Conservation (phyloP, 495 filamentous ascomycete species). For the Viridothelium virens region DNA sequence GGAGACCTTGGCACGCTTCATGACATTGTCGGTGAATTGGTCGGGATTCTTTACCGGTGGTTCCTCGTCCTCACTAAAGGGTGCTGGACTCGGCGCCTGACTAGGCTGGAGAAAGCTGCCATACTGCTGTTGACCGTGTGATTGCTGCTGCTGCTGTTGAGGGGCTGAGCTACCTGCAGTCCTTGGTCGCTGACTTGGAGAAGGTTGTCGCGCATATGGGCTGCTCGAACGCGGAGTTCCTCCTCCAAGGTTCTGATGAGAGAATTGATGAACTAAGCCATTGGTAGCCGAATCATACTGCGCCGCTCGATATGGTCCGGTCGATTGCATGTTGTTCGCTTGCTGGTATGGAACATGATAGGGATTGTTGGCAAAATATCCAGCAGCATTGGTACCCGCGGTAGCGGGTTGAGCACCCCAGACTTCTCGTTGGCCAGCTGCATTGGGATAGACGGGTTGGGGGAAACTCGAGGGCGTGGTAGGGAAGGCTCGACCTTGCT, state of each 20-base stretch:
- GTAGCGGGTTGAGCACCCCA: constrained; percentile 45
- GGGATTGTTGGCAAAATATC: constrained; percentile 58
- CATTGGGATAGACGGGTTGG: constrained; percentile 70
- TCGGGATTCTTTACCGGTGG: constrained; percentile 34
- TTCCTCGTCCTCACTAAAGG: constrained; percentile 34
- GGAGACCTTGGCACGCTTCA: constrained; percentile 39
- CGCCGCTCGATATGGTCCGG: constrained; percentile 30
- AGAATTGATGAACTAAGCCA: constrained; percentile 89
- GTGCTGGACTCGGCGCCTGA: constrained; percentile 26
- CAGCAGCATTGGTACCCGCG: constrained; percentile 45
- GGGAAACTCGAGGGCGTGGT: constrained; percentile 96
- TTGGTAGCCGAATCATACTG: constrained; percentile 42
- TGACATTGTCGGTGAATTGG: constrained; percentile 34
- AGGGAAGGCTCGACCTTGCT: constrained; percentile 66
- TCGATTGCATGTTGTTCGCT: constrained; percentile 43
- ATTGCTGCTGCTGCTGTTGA: not conserved
- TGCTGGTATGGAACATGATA: constrained; percentile 59
- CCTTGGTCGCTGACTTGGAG: constrained; percentile 65
- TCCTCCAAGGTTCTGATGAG: constrained; percentile 76
- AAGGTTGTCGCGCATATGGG: constrained; percentile 61
- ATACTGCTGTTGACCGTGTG: constrained; percentile 48
- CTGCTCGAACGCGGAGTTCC: constrained; percentile 56
- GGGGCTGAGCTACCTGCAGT: constrained; percentile 56
- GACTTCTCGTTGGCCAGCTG: constrained; percentile 41
- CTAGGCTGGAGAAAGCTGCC: constrained; percentile 49